These are phyloP conservation scores for Pseudocercospora musae DNA, from an alignment of 2,329 filamentous ascomycete species.

Conservation along the genomic window DNA sequence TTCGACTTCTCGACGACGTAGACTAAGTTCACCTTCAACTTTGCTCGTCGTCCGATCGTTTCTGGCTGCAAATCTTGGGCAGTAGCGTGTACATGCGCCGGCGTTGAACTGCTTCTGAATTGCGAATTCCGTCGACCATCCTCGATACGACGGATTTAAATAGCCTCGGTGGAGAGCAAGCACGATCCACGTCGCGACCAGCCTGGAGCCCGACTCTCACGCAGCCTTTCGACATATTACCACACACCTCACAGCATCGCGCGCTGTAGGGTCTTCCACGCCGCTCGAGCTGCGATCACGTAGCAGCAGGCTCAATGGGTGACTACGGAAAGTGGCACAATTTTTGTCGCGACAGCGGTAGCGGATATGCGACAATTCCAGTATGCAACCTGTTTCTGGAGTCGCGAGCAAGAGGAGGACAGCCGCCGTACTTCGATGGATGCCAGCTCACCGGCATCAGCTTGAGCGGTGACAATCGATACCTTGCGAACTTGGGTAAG, in stretches of 20 bases:
- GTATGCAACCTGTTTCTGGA: constrained; percentile 63
- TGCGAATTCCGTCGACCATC: neutral
- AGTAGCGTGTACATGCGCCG: neutral
- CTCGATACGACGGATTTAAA: neutral
- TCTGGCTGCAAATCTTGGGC: neutral
- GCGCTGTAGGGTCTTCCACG: neutral
- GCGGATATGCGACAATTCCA: constrained; percentile 33
- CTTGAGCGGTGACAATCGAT: constrained; percentile 57
- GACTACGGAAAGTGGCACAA: constrained; percentile 40
- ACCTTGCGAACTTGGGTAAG: constrained; percentile 80
- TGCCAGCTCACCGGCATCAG: constrained; percentile 75
- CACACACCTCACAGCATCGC: neutral
- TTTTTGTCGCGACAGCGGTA: constrained; percentile 51
- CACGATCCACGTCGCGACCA: constrained; percentile 1
- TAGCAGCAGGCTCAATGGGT: constrained; percentile 19
- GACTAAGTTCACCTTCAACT: neutral
- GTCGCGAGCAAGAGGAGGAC: constrained; percentile 57
- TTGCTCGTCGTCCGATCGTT: neutral
- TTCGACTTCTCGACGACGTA: neutral
- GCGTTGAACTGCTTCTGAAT: neutral
- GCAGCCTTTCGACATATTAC: neutral
- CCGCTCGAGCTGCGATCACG: neutral
- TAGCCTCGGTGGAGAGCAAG: neutral
- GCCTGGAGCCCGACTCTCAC: neutral
- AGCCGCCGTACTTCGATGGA: constrained; percentile 49